Base-by-base conservation (phyloP, 768 basidiomycete species). In the Tylopilus balloui region DNA sequence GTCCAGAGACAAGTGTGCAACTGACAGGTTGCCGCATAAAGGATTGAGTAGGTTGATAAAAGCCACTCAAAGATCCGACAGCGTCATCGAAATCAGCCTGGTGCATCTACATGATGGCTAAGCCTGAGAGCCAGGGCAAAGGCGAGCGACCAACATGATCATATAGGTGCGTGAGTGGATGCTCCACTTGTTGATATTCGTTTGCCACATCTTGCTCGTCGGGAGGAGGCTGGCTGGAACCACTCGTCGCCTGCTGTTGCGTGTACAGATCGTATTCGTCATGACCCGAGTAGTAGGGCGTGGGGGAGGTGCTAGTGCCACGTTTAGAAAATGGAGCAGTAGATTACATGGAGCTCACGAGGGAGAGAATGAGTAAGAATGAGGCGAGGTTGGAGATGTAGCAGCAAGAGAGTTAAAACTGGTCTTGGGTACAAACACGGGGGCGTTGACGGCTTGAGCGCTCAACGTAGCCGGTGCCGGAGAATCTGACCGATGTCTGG, bases 341-440 rank as follows among this genome's bases (percentile, higher is more conserved):
- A 29, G 19, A 45, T 17, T 28, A 20, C 12, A 25, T 27, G 29
- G 4, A 20, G 13, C 64, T 52, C 50, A 67, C 62, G 58, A 69
- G 43, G 51, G 64, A 47, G 64, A 62, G 43, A 67, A 63, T 10
- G 66, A 61, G 19, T 68, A 56, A 1, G 66, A 61, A 20, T 68
- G 57, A 1, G 66, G 53, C 32, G 63, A 12, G 17, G 53, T 40
- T 2, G 59, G 56, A 7, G 61, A 59, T 12, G 47, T n/a, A n/a
- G 48, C 12, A 8, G 48, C 3, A 7, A 23, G 27, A 4, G 59
- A 42, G 23, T 41, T 88, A 13, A 88, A 86, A 23, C 67, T 55
- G 49, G 62, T 71, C 64, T 87, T 90, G 17, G 90, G 89, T 19
- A 92, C 80, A 53, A 92, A 92, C 36, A 92, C 81, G 29, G 90